Percentiles rank a stretch among this genome's conserved stretches.
Evolutionary conservation across 129 eudicot species (phyloP).

Genomic region (Flaveria brownii): DNA sequence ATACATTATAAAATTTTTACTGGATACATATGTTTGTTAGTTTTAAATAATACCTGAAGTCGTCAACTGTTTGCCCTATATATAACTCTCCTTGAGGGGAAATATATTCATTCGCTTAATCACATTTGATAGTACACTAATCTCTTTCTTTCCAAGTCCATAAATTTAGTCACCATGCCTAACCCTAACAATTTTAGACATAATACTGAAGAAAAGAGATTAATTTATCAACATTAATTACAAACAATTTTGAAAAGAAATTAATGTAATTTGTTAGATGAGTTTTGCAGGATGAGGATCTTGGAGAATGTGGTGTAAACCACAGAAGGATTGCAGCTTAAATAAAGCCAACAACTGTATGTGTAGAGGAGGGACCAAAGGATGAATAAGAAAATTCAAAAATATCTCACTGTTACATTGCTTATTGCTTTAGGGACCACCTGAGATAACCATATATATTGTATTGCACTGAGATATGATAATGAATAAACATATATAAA

Average conservation of each 20-base stretch:
- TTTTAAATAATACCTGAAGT: no score
- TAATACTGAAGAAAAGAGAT: neutral
- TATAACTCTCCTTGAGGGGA: no score
- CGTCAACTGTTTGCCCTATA: no score
- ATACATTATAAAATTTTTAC: no score
- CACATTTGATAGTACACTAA: no score
- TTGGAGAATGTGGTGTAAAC: slow-evolving; percentile 30
- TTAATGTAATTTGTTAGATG: neutral
- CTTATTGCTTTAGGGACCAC: slow-evolving; percentile 43
- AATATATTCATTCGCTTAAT: no score
- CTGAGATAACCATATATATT: slow-evolving; percentile 8
- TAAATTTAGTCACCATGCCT: neutral
- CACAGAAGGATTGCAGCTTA: slow-evolving; percentile 36
- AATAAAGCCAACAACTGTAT: slow-evolving; percentile 31
- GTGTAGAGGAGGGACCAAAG: slow-evolving; percentile 42
- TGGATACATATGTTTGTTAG: no score
- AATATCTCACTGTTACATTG: slow-evolving; percentile 34
- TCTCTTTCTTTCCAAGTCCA: no score
- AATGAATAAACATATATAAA: slow-evolving; percentile 6
- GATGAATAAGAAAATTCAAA: slow-evolving; percentile 29
- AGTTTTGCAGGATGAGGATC: slow-evolving; percentile 27
- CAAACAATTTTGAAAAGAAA: neutral
- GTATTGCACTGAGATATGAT: slow-evolving; percentile 7
- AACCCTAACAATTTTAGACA: neutral
- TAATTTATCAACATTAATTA: neutral